Percentiles rank a stretch among this genome's conserved stretches.
Evolutionary conservation across 73 alveolate species (phyloP).

Genomic region (Paramecium tetraurelia): DNA sequence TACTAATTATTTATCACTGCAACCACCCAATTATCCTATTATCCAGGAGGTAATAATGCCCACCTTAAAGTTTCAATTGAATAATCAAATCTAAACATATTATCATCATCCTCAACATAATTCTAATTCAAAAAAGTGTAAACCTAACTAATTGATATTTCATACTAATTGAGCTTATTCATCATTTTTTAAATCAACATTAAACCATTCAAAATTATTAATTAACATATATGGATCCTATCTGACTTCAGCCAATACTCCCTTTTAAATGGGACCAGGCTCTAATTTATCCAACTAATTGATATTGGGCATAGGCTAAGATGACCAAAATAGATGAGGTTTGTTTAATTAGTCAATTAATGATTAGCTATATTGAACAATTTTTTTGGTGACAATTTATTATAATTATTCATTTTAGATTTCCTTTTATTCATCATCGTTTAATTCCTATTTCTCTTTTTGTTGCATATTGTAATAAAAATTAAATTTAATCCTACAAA

Average conservation of each 20-base stretch:
- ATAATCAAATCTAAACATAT: slow-evolving; percentile 97
- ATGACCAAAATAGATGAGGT: slow-evolving; percentile 90
- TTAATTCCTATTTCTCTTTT: background rate
- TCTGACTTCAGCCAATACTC: slow-evolving; percentile 80
- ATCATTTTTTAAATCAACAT: slow-evolving; percentile 79
- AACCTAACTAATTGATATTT: slow-evolving; percentile 22
- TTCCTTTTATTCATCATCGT: background rate
- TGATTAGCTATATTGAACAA: background rate
- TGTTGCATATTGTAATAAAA: background rate
- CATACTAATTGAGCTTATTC: slow-evolving; percentile 80
- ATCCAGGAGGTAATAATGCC: slow-evolving; percentile 94
- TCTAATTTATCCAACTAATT: slow-evolving; percentile 55
- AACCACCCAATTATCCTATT: slow-evolving; percentile 80
- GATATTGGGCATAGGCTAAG: slow-evolving; percentile 89
- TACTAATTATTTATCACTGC: slow-evolving; percentile 89
- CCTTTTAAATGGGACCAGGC: slow-evolving; percentile 76
- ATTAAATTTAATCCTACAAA: background rate
- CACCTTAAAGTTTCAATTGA: slow-evolving; percentile 91
- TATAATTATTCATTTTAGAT: background rate
- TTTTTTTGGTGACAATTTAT: background rate
- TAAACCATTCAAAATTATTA: slow-evolving; percentile 87
- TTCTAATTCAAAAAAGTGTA: slow-evolving; percentile 91
- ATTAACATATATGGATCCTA: slow-evolving; percentile 86
- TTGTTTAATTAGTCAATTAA: slow-evolving; percentile 64
- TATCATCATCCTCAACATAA: slow-evolving; percentile 99